phyloP scores from a whole-genome alignment of 345 rosid species.

The Rhizophora mangle region DNA sequence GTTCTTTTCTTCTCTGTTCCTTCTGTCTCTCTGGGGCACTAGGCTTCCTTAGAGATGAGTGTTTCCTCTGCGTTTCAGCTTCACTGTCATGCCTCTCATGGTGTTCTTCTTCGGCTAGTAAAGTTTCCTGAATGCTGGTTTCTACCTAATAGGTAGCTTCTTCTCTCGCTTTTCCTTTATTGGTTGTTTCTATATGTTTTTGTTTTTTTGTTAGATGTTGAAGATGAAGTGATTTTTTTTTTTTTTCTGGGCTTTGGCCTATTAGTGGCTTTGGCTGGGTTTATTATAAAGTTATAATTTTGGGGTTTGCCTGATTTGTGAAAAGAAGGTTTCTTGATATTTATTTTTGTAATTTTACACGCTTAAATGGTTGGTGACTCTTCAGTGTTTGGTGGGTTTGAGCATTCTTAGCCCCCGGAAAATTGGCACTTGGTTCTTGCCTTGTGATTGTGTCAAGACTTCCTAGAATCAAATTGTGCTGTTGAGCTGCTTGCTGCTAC shows the following conservation, averaged over 20 bases:
- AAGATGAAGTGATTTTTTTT: not conserved
- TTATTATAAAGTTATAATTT: not conserved
- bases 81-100: not conserved
- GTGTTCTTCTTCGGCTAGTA: not conserved
- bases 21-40: not conserved
- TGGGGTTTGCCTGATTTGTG: not conserved
- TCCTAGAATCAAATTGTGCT: too few relatives aligned
- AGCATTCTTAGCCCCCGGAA: not conserved
- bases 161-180: not conserved
- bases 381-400: not conserved
- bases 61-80: constrained; percentile 6
- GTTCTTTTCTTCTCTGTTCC: not conserved
- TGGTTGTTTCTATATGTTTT: not conserved
- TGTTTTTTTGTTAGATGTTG: not conserved
- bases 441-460: too few relatives aligned
- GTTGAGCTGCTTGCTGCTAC: too few relatives aligned
- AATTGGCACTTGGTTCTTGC: too few relatives aligned
- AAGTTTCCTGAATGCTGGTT: not conserved
- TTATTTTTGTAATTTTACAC: not conserved
- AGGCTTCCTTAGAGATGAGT: not conserved
- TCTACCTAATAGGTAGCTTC: constrained; percentile 4
- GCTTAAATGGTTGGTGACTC: not conserved
- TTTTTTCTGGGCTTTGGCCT: too few relatives aligned
- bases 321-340: not conserved
- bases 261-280: not conserved